Evolutionary conservation across 2,329 filamentous ascomycete species (phyloP), one percentile per base, ranked within the genome.

Genomic region (Hypoxylon sp.): DNA sequence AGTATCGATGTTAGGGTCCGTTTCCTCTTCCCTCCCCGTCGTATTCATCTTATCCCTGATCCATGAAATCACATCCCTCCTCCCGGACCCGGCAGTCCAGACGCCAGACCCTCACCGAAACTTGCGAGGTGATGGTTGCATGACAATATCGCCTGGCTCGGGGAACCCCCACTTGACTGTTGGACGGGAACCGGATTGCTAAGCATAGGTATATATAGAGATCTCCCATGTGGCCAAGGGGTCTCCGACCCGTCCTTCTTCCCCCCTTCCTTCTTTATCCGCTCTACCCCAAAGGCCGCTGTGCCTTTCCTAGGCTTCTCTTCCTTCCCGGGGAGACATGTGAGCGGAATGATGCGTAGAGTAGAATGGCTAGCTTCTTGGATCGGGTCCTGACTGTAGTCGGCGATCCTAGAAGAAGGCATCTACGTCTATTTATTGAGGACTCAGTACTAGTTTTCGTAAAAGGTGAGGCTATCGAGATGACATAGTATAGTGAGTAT

Each of bases 21-120:
- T n/a, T 34, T 34, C 30, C 30, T 26, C n/a, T 39, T 47, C 59
- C 53, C 44, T 56, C 50, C 41, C 32, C 19, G 48, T 62, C 46
- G 28, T 24, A 24, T 46, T 49, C 7, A 37, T 48, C 44, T 44
- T 44, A 65, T 59, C 64, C 64, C 52, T 67, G 64, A 64, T 54
- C 64, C 64, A 67, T 67, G 61, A 59, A 59, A 59, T 55, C 58
- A 50, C 24, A 39, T 34, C 24, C 47, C 22, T 44, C 24, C 24
- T 46, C 30, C 41, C 49, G 17, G 30, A 43, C 56, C 56, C 41
- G 20, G 28, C 24, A 26, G n/a, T 59, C 53, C 46, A 62, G 46
- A 52, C 57, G 22, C 64, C 65, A 65, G 58, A 56, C 65, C 56
- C 58, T 67, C 65, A 67, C 65, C 65, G 65, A 67, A 65, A 41